Evolutionary conservation across 2,329 filamentous ascomycete genomes (phyloP).

Genomic region (Aaosphaeria arxii): DNA sequence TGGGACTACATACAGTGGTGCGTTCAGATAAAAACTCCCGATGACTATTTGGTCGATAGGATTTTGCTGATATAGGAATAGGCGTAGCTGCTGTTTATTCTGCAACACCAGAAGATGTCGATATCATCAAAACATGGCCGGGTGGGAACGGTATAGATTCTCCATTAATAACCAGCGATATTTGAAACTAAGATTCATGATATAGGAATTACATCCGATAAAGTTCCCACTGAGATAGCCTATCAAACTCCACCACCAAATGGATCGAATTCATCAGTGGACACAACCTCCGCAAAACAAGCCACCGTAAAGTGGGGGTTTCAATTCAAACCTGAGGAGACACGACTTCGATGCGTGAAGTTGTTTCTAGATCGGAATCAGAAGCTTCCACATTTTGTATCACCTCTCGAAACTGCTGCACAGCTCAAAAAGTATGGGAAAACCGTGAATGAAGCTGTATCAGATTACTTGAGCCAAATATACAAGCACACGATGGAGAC

Average conservation of each 20-base stretch:
- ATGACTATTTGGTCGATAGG: not conserved
- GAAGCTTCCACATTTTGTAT: constrained; percentile 78
- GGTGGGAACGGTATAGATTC: constrained; percentile 63
- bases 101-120: constrained; percentile 73
- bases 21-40: constrained; percentile 1
- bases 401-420: constrained; percentile 71
- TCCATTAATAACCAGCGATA: too few relatives aligned
- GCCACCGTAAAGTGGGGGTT: constrained; percentile 68
- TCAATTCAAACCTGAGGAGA: constrained; percentile 75
- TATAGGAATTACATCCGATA: constrained; percentile 71
- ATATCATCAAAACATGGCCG: constrained; percentile 80
- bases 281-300: constrained; percentile 14
- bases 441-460: constrained; percentile 75
- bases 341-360: constrained; percentile 77
- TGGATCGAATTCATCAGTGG: constrained; percentile 1
- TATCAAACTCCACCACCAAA: constrained; percentile 41
- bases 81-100: constrained; percentile 72
- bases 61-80: constrained; percentile 3
- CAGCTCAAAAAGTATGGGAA: constrained; percentile 73
- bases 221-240: constrained; percentile 74
- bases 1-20: constrained; percentile 78
- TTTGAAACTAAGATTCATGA: too few relatives aligned
- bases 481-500: constrained; percentile 78
- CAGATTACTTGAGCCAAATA: constrained; percentile 75
- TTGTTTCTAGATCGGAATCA: constrained; percentile 78